These are phyloP conservation scores for Fusarium poae DNA, from an alignment of 2,329 filamentous ascomycete genomes.

Conservation along the genomic window DNA sequence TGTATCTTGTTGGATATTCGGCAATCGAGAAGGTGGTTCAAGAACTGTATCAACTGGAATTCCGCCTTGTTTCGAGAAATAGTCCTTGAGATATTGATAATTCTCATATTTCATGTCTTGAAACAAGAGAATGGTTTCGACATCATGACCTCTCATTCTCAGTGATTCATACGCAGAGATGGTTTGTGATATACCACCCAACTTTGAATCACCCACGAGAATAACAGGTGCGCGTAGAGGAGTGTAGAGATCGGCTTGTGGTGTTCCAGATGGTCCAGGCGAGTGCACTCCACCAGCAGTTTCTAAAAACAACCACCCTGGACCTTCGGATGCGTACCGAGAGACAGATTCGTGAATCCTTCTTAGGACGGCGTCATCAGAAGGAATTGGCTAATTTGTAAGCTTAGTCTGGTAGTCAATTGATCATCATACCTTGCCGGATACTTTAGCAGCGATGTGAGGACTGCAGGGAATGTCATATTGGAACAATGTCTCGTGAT, in stretches of 20 bases:
- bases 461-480: conserved; percentile 82
- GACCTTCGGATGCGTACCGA: conserved; percentile 59
- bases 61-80: conserved; percentile 71
- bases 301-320: conserved; percentile 78
- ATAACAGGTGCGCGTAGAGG: conserved; percentile 79
- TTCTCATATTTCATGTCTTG: conserved; percentile 75
- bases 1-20: conserved; percentile 61
- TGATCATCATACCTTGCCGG: conserved; percentile 55
- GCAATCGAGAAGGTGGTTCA: conserved; percentile 66
- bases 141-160: conserved; percentile 80
- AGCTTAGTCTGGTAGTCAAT: not conserved
- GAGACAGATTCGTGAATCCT: conserved; percentile 56
- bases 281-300: conserved; percentile 88
- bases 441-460: conserved; percentile 74
- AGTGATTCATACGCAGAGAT: conserved; percentile 86
- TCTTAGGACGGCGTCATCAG: conserved; percentile 64
- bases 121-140: conserved; percentile 78
- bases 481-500: conserved; percentile 72
- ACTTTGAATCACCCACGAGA: conserved; percentile 78
- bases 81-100: conserved; percentile 73
- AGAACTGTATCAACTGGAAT: conserved; percentile 70
- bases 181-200: conserved; percentile 84
- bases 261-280: conserved; percentile 79
- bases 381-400: conserved; percentile 59
- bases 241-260: conserved; percentile 83